phyloP scores from a whole-genome alignment of 495 filamentous ascomycete genomes.

The Aspergillus affinis region DNA sequence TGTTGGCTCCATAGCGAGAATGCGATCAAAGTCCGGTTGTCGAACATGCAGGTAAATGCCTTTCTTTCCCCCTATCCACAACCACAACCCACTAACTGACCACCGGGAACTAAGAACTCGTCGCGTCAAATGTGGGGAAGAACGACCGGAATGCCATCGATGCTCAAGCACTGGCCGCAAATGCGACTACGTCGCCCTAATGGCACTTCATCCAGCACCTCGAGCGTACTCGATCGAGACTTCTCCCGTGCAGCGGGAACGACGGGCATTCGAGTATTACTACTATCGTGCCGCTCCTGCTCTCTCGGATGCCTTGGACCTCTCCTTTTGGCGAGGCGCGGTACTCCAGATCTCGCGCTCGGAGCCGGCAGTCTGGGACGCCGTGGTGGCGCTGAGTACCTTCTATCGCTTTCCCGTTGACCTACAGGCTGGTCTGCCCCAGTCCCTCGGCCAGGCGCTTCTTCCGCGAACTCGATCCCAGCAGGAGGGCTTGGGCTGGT shows the following conservation, averaged over 20 bases:
- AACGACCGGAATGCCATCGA: slow-evolving; percentile 55
- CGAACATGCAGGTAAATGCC: no score
- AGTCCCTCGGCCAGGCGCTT: slow-evolving; percentile 13
- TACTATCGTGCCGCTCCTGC: slow-evolving; percentile 46
- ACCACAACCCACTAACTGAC: no score
- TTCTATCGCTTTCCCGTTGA: slow-evolving; percentile 43
- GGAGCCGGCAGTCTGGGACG: slow-evolving; percentile 57
- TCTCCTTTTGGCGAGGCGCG: slow-evolving; percentile 53
- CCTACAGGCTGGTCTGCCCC: neutral
- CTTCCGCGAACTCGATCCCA: slow-evolving; percentile 19
- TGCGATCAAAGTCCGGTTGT: no score
- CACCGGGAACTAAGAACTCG: slow-evolving; percentile 43
- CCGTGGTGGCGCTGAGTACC: slow-evolving; percentile 49
- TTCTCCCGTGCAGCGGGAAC: slow-evolving; percentile 22
- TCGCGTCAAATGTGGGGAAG: slow-evolving; percentile 68
- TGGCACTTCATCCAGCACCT: neutral
- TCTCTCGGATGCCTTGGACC: slow-evolving; percentile 45
- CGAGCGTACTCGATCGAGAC: slow-evolving; percentile 1
- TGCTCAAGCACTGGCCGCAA: slow-evolving; percentile 52
- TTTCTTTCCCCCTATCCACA: no score
- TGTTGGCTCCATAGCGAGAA: no score
- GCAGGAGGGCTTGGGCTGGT: slow-evolving; percentile 31
- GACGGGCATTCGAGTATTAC: slow-evolving; percentile 53
- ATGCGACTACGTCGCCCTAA: slow-evolving; percentile 34
- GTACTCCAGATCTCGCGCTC: slow-evolving; percentile 53